Percentiles rank a stretch among this genome's conserved stretches.
Evolutionary conservation across 2,329 filamentous ascomycete species (phyloP).

Genomic region (Sordariomycetes sp.): DNA sequence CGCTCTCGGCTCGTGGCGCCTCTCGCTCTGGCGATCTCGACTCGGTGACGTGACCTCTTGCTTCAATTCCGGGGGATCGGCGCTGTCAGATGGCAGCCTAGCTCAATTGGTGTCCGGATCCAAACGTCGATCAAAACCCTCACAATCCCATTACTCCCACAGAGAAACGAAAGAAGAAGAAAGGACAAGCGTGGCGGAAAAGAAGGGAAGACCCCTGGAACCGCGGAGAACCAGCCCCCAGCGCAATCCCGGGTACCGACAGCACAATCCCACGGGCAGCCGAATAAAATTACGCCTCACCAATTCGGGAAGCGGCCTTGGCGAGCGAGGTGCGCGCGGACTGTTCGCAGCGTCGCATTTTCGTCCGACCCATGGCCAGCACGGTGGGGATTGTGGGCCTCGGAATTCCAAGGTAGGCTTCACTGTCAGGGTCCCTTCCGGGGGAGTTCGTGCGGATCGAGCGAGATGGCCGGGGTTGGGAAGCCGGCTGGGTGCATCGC

Average conservation of each 20-base stretch:
- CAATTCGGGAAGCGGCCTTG: not conserved
- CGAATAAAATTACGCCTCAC: not conserved
- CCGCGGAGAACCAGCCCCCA: not conserved
- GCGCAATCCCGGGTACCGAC: not conserved
- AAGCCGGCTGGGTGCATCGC: not conserved
- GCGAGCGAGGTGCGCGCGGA: not conserved
- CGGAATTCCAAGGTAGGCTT: not conserved
- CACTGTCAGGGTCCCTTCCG: not conserved
- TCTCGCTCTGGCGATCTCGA: not conserved
- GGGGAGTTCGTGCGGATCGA: not conserved
- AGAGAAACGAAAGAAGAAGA: not conserved
- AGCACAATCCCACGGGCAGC: not conserved
- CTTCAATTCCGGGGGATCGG: not conserved
- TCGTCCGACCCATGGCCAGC: not conserved
- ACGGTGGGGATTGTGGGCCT: not conserved
- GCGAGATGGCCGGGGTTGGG: not conserved
- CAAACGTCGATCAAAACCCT: not conserved
- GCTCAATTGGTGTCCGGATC: not conserved
- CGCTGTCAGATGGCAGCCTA: not conserved
- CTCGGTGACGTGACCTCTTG: not conserved
- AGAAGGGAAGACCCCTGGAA: not conserved
- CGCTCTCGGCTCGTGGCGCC: not conserved
- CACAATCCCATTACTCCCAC: not conserved
- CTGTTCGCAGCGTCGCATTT: not conserved
- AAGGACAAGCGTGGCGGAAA: not conserved